These are phyloP conservation scores for Manihot esculenta DNA, from an alignment of 441 rosid species.

Conservation along the genomic window DNA sequence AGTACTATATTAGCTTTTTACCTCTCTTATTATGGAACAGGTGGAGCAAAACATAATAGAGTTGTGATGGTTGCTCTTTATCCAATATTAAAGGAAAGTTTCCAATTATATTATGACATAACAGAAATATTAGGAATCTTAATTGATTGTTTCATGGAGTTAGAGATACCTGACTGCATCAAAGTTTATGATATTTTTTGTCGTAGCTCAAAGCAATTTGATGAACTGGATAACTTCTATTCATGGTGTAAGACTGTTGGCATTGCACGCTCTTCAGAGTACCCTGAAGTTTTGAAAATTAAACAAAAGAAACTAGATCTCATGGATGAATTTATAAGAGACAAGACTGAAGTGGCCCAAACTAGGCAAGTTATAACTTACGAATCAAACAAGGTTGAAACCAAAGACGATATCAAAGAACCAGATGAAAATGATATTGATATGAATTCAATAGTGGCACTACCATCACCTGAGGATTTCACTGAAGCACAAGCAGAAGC, in stretches of 20 bases:
- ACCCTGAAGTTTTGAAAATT: slow-evolving; percentile 74
- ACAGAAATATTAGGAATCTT: slow-evolving; percentile 60
- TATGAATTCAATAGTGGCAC: slow-evolving; percentile 49
- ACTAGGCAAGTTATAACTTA: slow-evolving; percentile 12
- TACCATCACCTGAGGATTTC: slow-evolving; percentile 54
- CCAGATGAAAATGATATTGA: slow-evolving; percentile 38
- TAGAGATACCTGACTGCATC: slow-evolving; percentile 56
- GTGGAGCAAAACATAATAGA: slow-evolving; percentile 61
- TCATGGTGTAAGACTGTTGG: slow-evolving; percentile 69
- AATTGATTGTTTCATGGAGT: slow-evolving; percentile 80
- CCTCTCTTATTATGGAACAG: slow-evolving; percentile 50
- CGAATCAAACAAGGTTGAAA: slow-evolving; percentile 27
- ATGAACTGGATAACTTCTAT: slow-evolving; percentile 70
- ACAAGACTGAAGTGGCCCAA: slow-evolving; percentile 51
- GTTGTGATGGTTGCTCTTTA: slow-evolving; percentile 72
- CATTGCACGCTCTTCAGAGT: slow-evolving; percentile 70
- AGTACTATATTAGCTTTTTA: too few species aligned
- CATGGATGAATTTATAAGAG: slow-evolving; percentile 80
- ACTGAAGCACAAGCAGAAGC: slow-evolving; percentile 25
- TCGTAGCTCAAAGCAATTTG: slow-evolving; percentile 61
- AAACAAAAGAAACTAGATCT: slow-evolving; percentile 74
- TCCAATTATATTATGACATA: slow-evolving; percentile 66
- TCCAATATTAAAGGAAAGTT: slow-evolving; percentile 73
- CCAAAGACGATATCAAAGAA: slow-evolving; percentile 23
- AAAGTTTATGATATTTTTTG: slow-evolving; percentile 69